These are phyloP conservation scores for Rubia tinctorum DNA, from an alignment of 305 asterid genomes.

Conservation along the genomic window DNA sequence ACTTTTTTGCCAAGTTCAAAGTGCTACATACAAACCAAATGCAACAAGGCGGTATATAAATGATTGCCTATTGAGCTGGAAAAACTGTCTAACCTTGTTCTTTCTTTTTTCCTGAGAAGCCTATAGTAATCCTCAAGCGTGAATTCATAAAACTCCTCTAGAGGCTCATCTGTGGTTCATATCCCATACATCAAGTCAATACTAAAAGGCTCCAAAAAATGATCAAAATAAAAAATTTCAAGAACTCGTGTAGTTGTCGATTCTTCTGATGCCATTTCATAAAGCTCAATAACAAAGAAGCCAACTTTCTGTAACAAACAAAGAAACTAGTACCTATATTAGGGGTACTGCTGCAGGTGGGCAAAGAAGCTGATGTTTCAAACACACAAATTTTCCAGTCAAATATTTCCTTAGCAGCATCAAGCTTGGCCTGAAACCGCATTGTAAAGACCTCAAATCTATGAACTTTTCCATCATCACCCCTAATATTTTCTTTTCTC, in stretches of 20 bases:
- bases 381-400: conserved; percentile 78
- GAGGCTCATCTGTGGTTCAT: conserved; percentile 47
- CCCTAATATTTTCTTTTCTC: neutral
- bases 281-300: neutral
- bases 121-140: conserved; percentile 85
- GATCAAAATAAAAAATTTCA: neutral
- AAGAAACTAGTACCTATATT: conserved; percentile 39
- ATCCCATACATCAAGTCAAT: conserved; percentile 1
- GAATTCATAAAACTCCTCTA: conserved; percentile 86
- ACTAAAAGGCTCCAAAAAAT: conserved; percentile 3
- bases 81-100: conserved; percentile 66
- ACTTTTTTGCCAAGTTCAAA: conserved; percentile 50
- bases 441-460: conserved; percentile 2
- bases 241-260: neutral
- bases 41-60: neutral
- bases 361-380: conserved; percentile 60
- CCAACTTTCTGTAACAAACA: neutral
- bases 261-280: neutral
- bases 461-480: neutral
- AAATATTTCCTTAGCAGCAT: conserved; percentile 72
- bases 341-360: conserved; percentile 39
- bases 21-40: neutral
- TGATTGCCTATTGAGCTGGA: neutral
- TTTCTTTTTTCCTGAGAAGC: conserved; percentile 64
- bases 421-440: conserved; percentile 56